A percentile compares a stretch with the other conserved stretches of the same genome.
Evolutionary conservation across 805 yeast species (phyloP).

Genomic region (Saccharomycopsis malanga): DNA sequence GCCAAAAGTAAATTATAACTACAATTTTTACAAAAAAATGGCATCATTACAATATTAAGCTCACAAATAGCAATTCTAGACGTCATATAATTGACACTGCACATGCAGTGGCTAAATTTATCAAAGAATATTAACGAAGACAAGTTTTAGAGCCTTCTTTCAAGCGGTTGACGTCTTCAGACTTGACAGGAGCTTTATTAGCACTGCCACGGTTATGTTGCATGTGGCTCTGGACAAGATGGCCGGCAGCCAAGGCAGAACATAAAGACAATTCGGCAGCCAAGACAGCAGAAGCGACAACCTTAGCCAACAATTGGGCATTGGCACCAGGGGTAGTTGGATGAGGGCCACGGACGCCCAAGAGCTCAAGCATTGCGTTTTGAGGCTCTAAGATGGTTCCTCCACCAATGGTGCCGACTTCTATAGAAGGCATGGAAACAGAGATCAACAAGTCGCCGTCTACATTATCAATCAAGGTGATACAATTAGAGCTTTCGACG

Average conservation of each 20-base stretch:
- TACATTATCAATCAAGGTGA: constrained; percentile 76
- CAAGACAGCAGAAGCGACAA: constrained; percentile 89
- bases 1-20: too few relatives aligned
- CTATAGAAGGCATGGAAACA: constrained; percentile 99
- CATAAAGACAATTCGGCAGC: constrained; percentile 94
- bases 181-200: constrained; percentile 24
- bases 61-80: too few relatives aligned
- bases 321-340: constrained; percentile 90
- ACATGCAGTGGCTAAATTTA: too few relatives aligned
- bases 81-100: too few relatives aligned
- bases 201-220: constrained; percentile 52
- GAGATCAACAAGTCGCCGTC: constrained; percentile 82
- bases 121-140: too few relatives aligned
- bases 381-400: constrained; percentile 98
- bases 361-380: constrained; percentile 87
- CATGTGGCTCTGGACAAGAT: constrained; percentile 96
- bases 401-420: constrained; percentile 99
- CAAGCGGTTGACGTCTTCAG: too few relatives aligned
- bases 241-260: constrained; percentile 97
- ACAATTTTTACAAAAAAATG: too few relatives aligned
- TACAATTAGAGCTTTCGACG: constrained; percentile 96
- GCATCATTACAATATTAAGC: too few relatives aligned
- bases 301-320: constrained; percentile 86
- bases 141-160: too few relatives aligned
- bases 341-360: constrained; percentile 95